Evolutionary conservation across 2,329 filamentous ascomycete genomes (phyloP).

Genomic region (Coniochaeta hoffmannii): DNA sequence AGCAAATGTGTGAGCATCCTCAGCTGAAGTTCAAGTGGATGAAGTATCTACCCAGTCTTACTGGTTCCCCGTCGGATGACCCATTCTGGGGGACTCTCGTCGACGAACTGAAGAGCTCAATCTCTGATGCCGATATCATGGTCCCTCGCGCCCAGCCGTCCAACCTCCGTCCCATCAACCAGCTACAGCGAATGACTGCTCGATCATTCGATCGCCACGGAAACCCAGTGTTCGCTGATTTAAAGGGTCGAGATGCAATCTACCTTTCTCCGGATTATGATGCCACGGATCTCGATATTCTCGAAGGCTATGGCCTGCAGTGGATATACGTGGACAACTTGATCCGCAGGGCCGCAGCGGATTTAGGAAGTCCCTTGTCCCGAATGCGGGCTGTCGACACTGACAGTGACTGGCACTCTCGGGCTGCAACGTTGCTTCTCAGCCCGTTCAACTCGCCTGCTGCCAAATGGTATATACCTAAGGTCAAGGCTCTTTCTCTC

Average conservation of each 20-base stretch:
- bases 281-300: not conserved
- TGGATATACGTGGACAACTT: not conserved
- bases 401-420: conserved; percentile 12
- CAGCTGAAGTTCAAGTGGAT: conserved; percentile 35
- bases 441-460: not conserved
- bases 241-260: not conserved
- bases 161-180: not conserved
- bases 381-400: not conserved
- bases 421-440: conserved; percentile 12
- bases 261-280: not conserved
- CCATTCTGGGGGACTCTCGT: conserved; percentile 20
- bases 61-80: conserved; percentile 13
- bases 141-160: not conserved
- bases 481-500: not conserved
- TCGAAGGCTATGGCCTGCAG: not conserved
- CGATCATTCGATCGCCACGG: conserved; percentile 10
- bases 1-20: conserved; percentile 28
- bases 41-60: conserved; percentile 30
- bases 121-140: conserved; percentile 5
- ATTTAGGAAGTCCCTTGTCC: not conserved
- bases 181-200: not conserved
- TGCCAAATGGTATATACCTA: not conserved
- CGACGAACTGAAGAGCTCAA: conserved; percentile 2
- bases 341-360: not conserved
- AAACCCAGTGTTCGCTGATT: conserved; percentile 16